Evolutionary conservation across 371 early-diverging fungal genomes (phyloP), one percentile per base, ranked within the genome.

Genomic region (Circinella minor): DNA sequence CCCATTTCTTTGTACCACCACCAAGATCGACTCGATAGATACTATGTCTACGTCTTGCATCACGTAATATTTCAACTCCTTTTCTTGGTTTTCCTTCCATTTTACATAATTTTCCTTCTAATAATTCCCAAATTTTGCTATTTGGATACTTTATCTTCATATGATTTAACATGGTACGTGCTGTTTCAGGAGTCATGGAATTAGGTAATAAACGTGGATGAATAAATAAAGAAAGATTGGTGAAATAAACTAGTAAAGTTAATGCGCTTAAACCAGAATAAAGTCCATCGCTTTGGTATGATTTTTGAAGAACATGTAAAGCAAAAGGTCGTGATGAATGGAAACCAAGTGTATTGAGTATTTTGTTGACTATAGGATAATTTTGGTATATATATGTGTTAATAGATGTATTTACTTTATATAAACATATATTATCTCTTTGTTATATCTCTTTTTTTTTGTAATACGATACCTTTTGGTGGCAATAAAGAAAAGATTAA

Each of bases 301-400:
- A 81, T 67, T 67, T 68, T 54, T 78, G 77, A 15, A 83, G 66
- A 49, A 81, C 63, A 63, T 83, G 80, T 34, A 83, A 47, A 43
- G 84, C 81, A 73, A 83, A 83, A 0, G 84, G 84, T 10, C 84
- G 74, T 27, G 84, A 83, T 5, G 84, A 81, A 70, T 83, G 81
- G 55, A 83, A 83, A 17, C 84, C 84, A 4, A 83, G 66, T 6
- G 84, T 81, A 55, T 83, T 83, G 10, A 83, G 60, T 36, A 83
- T 69, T 48, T 74, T 81, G 69, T 79, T 81, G 17, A 81, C 84
- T 43, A 11, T 83, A 67, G 11, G 6, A 8, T 5, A 63, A 36
- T 27, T 27, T 27, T 27, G 0, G 2, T 2, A 2, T 1, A 27
- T 2, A 27, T 20, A 20, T 49, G 54, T 43, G 54, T 13, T 60